Evolutionary conservation across 495 filamentous ascomycete genomes (phyloP), one percentile per base, ranked within the genome.

Genomic region (Wilcoxina mikolae): DNA sequence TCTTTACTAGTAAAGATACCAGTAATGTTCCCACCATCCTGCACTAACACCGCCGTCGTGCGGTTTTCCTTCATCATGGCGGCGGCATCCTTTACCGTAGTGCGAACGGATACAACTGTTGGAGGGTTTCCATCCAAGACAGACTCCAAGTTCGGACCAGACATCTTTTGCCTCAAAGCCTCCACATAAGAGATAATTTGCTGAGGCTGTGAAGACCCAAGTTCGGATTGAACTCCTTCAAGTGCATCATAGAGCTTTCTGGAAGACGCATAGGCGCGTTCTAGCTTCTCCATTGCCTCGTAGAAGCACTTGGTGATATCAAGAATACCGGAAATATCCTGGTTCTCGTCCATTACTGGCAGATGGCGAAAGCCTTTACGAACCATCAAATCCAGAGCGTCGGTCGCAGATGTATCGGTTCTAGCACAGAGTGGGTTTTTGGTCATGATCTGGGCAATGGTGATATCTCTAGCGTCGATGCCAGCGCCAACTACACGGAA

Each of bases 231-330:
- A n/a, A 98, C 91, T 67, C 91, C 91, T 68, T 98, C 93, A 58
- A 98, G 73, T 29, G 91, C 91, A 73, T 95, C 91, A 67, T 98
- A 96, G 11, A 98, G 76, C 67, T 95, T 91, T 43, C 90, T 76
- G 15, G 93, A 96, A 35, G 93, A 96, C 65, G 85, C 84, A 69
- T 98, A 98, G 18, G 91, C 93, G 45, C 91, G 81, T 69, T 98
- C 91, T 55, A 98, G 69, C 71, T 98, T 98, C 73, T 98, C 91
- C 91, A 98, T 98, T 39, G 91, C 91, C 72, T 98, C 91, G 68
- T 98, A 98, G 71, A 98, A 98, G 72, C 91, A 98, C 71, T 96
- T 98, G 25, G 91, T 98, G 65, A 98, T 98, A 73, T 98, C 91
- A 43, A 98, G 75, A 57, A 98, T 88, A 71, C 91, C 91, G 17